Evolutionary conservation across 768 basidiomycete species (phyloP).

Genomic region (Hygrophorus russula): DNA sequence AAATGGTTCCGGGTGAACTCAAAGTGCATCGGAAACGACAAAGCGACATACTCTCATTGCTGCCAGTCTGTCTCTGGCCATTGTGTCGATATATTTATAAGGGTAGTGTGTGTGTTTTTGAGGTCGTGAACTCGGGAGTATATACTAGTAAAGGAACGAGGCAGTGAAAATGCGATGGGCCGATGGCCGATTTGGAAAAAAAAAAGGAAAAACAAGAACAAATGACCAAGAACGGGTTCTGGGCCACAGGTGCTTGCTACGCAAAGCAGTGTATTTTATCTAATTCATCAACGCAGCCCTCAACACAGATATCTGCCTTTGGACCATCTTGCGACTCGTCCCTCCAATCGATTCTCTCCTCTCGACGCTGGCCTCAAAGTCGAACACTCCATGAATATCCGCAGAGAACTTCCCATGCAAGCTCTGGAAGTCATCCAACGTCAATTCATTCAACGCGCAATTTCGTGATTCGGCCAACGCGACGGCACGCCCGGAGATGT

Average conservation of each 20-base stretch:
- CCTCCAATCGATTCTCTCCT: conserved; percentile 88
- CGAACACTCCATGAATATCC: conserved; percentile 77
- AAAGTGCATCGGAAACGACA: conserved; percentile 3
- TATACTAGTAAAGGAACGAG: not conserved
- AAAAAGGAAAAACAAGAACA: not conserved
- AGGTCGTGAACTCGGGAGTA: conserved; percentile 10
- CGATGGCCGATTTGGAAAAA: not conserved
- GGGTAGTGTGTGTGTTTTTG: conserved; percentile 11
- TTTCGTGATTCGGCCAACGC: conserved; percentile 81
- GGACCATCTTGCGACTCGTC: conserved; percentile 73
- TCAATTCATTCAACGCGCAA: conserved; percentile 74
- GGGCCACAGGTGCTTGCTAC: too few species aligned
- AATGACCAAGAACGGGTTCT: conserved; percentile 4
- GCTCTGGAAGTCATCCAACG: conserved; percentile 66
- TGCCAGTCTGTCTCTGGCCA: conserved; percentile 89
- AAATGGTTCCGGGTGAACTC: conserved; percentile 8
- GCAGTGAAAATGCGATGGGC: not conserved
- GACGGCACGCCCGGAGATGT: conserved; percentile 93
- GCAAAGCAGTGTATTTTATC: too few species aligned
- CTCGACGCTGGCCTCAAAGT: conserved; percentile 95
- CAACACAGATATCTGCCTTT: conserved; percentile 73
- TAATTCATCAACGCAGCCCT: conserved; percentile 40
- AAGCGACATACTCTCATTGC: conserved; percentile 60
- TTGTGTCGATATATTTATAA: conserved; percentile 20
- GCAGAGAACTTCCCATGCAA: conserved; percentile 70